Evolutionary conservation across 1,284 basidiomycete species (phyloP).

Genomic region (Pseudozyma thailandica): DNA sequence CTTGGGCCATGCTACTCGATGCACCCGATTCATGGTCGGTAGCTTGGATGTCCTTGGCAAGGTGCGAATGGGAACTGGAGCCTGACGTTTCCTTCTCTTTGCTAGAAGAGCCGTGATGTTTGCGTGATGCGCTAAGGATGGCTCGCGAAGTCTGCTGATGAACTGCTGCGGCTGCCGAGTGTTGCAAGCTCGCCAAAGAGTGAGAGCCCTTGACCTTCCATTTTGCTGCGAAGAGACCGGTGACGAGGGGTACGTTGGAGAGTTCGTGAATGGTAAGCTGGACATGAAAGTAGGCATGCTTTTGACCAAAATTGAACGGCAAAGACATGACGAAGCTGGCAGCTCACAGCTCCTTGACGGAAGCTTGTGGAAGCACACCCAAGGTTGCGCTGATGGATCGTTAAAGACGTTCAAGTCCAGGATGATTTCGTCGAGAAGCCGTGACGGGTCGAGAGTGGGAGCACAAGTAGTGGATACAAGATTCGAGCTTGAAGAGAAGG

Average conservation of each 20-base stretch:
- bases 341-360: too few relatives aligned
- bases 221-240: slow-evolving; percentile 78
- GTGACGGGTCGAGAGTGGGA: background rate
- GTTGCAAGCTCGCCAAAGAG: slow-evolving; percentile 44
- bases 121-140: slow-evolving; percentile 14
- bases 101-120: slow-evolving; percentile 10
- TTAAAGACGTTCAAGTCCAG: background rate
- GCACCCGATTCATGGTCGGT: slow-evolving; percentile 31
- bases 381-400: too few relatives aligned
- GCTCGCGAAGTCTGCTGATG: slow-evolving; percentile 32
- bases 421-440: too few relatives aligned
- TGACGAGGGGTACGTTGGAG: slow-evolving; percentile 78
- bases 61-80: background rate
- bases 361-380: too few relatives aligned
- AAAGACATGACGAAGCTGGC: too few relatives aligned
- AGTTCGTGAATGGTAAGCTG: slow-evolving; percentile 78
- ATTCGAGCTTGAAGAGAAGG: too few relatives aligned
- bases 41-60: slow-evolving; percentile 17
- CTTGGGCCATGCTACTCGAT: slow-evolving; percentile 8
- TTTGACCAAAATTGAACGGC: slow-evolving; percentile 71
- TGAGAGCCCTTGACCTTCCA: slow-evolving; percentile 79
- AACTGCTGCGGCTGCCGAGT: slow-evolving; percentile 37
- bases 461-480: slow-evolving; percentile 10
- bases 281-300: slow-evolving; percentile 74
- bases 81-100: too few relatives aligned